A percentile compares a stretch with the other conserved stretches of the same genome.
phyloP scores from a whole-genome alignment of 1,284 basidiomycete species.

The Hymenochaete sp. region DNA sequence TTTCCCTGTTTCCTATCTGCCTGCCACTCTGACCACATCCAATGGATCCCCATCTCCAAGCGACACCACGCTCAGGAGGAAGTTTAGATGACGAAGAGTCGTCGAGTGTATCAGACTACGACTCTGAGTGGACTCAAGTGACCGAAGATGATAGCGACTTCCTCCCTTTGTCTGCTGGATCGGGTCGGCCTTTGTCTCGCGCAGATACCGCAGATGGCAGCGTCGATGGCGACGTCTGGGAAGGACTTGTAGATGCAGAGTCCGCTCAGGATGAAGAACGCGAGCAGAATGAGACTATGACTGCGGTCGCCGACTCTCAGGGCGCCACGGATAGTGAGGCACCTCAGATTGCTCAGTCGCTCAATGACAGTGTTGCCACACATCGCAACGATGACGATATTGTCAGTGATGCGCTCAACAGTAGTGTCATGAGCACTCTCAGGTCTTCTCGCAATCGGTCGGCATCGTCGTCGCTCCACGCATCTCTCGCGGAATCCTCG shows the following conservation, averaged over 20 bases:
- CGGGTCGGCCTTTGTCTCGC: slow-evolving; percentile 14
- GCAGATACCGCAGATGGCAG: slow-evolving; percentile 14
- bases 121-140: slow-evolving; percentile 19
- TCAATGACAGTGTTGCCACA: slow-evolving; percentile 9
- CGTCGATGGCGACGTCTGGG: slow-evolving; percentile 17
- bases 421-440: slow-evolving; percentile 13
- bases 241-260: slow-evolving; percentile 14
- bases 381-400: slow-evolving; percentile 6
- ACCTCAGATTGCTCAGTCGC: slow-evolving; percentile 7
- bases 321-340: slow-evolving; percentile 5
- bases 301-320: slow-evolving; percentile 3
- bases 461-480: slow-evolving; percentile 10
- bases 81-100: slow-evolving; percentile 16
- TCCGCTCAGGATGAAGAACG: no score
- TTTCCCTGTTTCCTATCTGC: slow-evolving; percentile 1
- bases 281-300: neutral
- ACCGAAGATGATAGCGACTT: slow-evolving; percentile 18
- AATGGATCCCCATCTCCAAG: slow-evolving; percentile 7
- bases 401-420: slow-evolving; percentile 13
- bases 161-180: slow-evolving; percentile 9
- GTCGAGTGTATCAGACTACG: slow-evolving; percentile 17
- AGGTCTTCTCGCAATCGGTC: slow-evolving; percentile 14
- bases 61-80: slow-evolving; percentile 12
- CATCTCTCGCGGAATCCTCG: slow-evolving; percentile 15
- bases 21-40: slow-evolving; percentile 1